A percentile compares a stretch with the other conserved stretches of the same genome.
phyloP scores from a whole-genome alignment of 1,139 yeast species.

The Taiozyma onychis region DNA sequence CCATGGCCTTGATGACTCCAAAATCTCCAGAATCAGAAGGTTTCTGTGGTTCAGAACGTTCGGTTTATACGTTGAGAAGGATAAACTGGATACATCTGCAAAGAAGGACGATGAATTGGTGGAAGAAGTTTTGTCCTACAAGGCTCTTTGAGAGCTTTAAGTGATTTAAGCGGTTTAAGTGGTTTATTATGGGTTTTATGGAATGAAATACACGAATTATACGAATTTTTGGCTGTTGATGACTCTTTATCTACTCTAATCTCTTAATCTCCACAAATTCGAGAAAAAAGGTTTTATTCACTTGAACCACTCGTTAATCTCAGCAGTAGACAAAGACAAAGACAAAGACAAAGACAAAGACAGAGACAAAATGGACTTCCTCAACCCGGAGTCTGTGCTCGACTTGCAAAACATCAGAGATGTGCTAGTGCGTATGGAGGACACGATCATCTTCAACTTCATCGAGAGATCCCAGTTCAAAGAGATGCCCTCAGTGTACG shows the following conservation, averaged over 20 bases:
- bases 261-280: neutral
- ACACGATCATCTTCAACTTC: slow-evolving; percentile 85
- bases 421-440: slow-evolving; percentile 90
- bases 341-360: neutral
- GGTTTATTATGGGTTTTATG: neutral
- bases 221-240: neutral
- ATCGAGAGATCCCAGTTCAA: slow-evolving; percentile 91
- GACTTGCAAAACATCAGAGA: slow-evolving; percentile 77
- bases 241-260: too few species aligned
- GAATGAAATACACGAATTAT: neutral
- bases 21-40: slow-evolving; percentile 46
- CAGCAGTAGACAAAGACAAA: too few species aligned
- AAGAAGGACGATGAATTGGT: slow-evolving; percentile 25
- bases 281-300: neutral
- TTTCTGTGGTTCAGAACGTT: slow-evolving; percentile 57
- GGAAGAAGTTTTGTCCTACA: slow-evolving; percentile 15
- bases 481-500: slow-evolving; percentile 71
- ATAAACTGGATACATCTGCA: slow-evolving; percentile 29
- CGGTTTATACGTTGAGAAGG: slow-evolving; percentile 27
- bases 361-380: slow-evolving; percentile 63
- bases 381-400: slow-evolving; percentile 76
- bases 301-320: too few species aligned
- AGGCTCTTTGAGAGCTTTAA: neutral
- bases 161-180: neutral
- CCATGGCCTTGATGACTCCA: slow-evolving; percentile 47